Base-by-base conservation (phyloP, 768 basidiomycete genomes). In the Pisolithus albus region DNA sequence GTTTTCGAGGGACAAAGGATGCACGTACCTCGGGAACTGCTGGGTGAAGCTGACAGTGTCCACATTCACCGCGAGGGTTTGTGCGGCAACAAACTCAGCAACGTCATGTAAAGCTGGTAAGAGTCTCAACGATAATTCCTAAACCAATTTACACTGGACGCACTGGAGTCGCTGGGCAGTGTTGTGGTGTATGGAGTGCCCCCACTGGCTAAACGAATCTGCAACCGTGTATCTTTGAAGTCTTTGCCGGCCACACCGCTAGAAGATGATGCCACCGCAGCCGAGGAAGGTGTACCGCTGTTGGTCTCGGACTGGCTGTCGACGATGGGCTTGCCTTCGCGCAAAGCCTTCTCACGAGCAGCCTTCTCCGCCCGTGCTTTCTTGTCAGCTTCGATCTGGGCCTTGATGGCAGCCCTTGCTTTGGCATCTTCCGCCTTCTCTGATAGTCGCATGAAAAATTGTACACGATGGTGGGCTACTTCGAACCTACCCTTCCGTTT, bases 301-400 rank as follows among this genome's bases (percentile, higher is more conserved):
- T 42, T 18, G 72, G 53, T 19, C 67, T 50, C 34, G 13, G 69
- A 64, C 23, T 58, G 34, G 8, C 53, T 51, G 36, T 74, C 70
- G 21, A 74, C 59, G 18, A 73, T 61, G n/a, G 72, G 63, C 49
- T 73, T 72, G 1, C 94, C 94, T 34, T 95, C 92, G 30, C 94
- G 80, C 7, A 94, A 64, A 0, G 93, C 94, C 65, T 97, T 97
- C 70, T 97, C 95, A 44, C 84, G 74, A 0, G 93, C 93, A 1
- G 84, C 76, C 61, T 89, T 93, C 63, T 88, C 92, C 0, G 91
- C 91, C 18, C 95, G 82, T 8, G 81, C 85, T 48, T 81, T 80
- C 72, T 93, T 98, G 73, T 96, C 94, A 0, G 85, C 89, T 68
- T 94, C 93, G 57, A 97, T 96, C 66, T 96, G 93, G 1, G 88